Evolutionary conservation across 1,284 basidiomycete species (phyloP).

Genomic region (Cryptococcus floricola): DNA sequence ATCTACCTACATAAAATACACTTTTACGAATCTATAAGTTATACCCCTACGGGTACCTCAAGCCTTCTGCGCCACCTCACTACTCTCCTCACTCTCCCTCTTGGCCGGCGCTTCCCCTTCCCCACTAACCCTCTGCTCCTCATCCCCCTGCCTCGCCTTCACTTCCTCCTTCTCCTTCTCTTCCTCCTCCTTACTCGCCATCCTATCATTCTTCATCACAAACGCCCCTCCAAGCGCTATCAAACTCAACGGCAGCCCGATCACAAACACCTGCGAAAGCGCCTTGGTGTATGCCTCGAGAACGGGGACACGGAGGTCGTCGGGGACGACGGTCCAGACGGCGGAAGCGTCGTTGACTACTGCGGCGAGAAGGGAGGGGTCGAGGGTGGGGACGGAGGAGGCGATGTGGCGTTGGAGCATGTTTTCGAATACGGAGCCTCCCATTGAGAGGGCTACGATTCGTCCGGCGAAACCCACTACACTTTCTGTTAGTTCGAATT

Average conservation of each 20-base stretch:
- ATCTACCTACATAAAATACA: no score
- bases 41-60: no score
- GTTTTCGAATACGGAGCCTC: conserved; percentile 47
- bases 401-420: conserved; percentile 37
- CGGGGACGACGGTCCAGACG: conserved; percentile 35
- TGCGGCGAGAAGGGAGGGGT: conserved; percentile 13
- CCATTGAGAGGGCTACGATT: conserved; percentile 45
- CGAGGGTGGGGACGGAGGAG: conserved; percentile 29
- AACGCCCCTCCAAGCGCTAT: conserved; percentile 32
- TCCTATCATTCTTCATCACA: conserved; percentile 37
- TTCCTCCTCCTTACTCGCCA: conserved; percentile 35
- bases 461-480: conserved; percentile 43
- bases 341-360: conserved; percentile 35
- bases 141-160: conserved; percentile 1
- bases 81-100: no score
- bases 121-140: background rate
- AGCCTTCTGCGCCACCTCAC: no score
- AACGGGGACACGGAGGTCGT: conserved; percentile 20
- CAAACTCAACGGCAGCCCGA: conserved; percentile 38
- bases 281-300: conserved; percentile 42
- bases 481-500: background rate
- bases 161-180: conserved; percentile 24
- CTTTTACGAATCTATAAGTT: no score
- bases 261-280: conserved; percentile 37
- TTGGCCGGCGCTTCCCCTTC: no score